Evolutionary conservation across 2,329 filamentous ascomycete genomes (phyloP).

Genomic region (Aspergillus sp.): DNA sequence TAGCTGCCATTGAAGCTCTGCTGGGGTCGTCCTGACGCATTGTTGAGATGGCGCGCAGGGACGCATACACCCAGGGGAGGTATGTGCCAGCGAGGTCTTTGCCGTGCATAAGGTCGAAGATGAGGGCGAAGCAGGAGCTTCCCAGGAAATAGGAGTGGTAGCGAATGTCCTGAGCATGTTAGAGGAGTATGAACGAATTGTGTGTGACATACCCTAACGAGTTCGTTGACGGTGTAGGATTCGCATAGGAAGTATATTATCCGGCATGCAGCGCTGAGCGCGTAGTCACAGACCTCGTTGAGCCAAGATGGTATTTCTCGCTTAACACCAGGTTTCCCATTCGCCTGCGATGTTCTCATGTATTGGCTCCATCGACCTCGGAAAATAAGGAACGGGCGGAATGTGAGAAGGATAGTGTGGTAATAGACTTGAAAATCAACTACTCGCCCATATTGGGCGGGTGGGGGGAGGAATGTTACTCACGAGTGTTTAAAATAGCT

Average conservation of each 20-base stretch:
- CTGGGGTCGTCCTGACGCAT: constrained; percentile 40
- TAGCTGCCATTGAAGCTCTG: constrained; percentile 33
- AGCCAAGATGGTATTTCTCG: constrained; percentile 44
- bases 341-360: constrained; percentile 23
- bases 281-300: constrained; percentile 50
- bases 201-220: constrained; percentile 43
- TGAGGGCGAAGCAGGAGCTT: constrained; percentile 47
- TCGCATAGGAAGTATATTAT: constrained; percentile 48
- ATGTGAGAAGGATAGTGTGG: constrained; percentile 49
- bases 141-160: constrained; percentile 52
- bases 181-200: no score
- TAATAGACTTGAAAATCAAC: constrained; percentile 45
- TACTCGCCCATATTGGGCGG: no score
- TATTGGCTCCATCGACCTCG: constrained; percentile 48
- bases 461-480: constrained; percentile 19
- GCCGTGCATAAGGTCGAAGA: constrained; percentile 51
- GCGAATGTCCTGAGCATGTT: constrained; percentile 43
- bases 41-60: constrained; percentile 41
- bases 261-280: constrained; percentile 47
- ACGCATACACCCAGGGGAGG: constrained; percentile 49
- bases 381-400: constrained; percentile 52
- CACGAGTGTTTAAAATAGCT: constrained; percentile 47
- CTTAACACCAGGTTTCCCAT: constrained; percentile 14
- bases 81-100: constrained; percentile 41
- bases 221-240: constrained; percentile 45